These are phyloP conservation scores for Penicillium sp. DNA, from an alignment of 2,329 filamentous ascomycete species.

Conservation along the genomic window DNA sequence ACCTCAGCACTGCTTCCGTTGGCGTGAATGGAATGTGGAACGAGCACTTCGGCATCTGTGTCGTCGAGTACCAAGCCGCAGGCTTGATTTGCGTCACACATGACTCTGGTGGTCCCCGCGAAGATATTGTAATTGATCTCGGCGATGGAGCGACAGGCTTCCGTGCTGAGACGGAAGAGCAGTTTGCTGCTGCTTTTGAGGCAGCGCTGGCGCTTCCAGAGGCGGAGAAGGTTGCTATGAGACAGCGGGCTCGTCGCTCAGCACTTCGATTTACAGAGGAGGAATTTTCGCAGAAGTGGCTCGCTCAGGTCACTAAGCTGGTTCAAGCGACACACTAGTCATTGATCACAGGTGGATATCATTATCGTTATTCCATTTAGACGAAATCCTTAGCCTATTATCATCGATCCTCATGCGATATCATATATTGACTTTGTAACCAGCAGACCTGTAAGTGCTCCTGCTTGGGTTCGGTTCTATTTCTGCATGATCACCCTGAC, in stretches of 20 bases:
- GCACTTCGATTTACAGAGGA: conserved; percentile 86
- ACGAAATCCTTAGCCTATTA: neutral
- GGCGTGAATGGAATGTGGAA: conserved; percentile 99
- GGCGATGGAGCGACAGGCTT: conserved; percentile 83
- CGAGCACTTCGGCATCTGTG: conserved; percentile 97
- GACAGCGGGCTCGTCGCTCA: conserved; percentile 74
- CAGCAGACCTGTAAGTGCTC: too few species aligned
- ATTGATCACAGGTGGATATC: neutral
- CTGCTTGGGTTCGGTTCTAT: too few species aligned
- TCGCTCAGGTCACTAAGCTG: conserved; percentile 72
- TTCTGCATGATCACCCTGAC: too few species aligned
- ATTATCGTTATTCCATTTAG: neutral
- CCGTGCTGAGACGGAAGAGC: conserved; percentile 75
- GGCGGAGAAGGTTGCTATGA: conserved; percentile 71
- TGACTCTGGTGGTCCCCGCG: conserved; percentile 86
- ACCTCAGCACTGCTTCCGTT: conserved; percentile 75
- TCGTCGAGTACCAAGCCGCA: conserved; percentile 96
- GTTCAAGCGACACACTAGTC: conserved; percentile 50
- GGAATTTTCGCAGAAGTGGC: conserved; percentile 81
- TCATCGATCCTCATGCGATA: neutral
- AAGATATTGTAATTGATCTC: conserved; percentile 85
- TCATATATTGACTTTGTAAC: neutral
- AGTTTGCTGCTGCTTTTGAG: conserved; percentile 81
- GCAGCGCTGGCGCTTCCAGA: conserved; percentile 69
- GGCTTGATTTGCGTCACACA: conserved; percentile 93